A percentile compares a stretch with the other conserved stretches of the same genome.
Evolutionary conservation across 2,329 filamentous ascomycete species (phyloP).

Genomic region (Apiospora phragmitis): DNA sequence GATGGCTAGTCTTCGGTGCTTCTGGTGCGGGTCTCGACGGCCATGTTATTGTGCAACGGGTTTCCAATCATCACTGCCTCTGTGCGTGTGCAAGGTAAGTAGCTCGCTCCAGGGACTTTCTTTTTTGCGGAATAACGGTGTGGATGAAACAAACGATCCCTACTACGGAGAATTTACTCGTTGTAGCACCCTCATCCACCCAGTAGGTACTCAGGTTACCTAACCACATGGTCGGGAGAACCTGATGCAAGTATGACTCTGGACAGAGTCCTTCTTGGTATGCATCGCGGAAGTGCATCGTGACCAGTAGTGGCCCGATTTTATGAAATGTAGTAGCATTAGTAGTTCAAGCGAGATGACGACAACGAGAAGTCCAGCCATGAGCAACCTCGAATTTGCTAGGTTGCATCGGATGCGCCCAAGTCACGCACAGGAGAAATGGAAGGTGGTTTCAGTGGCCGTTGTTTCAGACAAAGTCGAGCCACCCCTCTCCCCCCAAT

Average conservation of each 20-base stretch:
- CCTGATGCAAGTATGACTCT: not conserved
- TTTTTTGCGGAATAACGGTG: not conserved
- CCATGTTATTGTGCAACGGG: not conserved
- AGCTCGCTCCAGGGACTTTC: not conserved
- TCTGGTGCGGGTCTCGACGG: not conserved
- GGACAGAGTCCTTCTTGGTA: not conserved
- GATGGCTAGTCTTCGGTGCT: not conserved
- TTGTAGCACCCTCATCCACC: not conserved
- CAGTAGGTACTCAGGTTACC: not conserved
- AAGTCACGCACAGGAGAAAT: not conserved
- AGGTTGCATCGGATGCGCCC: not conserved
- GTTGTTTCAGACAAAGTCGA: not conserved
- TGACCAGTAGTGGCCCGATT: too few species aligned
- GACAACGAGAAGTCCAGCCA: not conserved
- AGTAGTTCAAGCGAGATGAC: not conserved
- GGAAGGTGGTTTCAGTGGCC: not conserved
- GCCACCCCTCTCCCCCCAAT: not conserved
- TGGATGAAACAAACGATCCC: not conserved
- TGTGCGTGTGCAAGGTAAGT: not conserved
- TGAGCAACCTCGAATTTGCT: not conserved
- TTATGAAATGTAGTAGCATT: not conserved
- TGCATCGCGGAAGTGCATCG: not conserved
- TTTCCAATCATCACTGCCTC: not conserved
- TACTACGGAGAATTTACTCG: not conserved
- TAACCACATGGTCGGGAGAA: too few species aligned